Percentiles rank a stretch among this genome's conserved stretches.
phyloP scores from a whole-genome alignment of 192 early-diverging fungal species.

The Coemansia sp. region DNA sequence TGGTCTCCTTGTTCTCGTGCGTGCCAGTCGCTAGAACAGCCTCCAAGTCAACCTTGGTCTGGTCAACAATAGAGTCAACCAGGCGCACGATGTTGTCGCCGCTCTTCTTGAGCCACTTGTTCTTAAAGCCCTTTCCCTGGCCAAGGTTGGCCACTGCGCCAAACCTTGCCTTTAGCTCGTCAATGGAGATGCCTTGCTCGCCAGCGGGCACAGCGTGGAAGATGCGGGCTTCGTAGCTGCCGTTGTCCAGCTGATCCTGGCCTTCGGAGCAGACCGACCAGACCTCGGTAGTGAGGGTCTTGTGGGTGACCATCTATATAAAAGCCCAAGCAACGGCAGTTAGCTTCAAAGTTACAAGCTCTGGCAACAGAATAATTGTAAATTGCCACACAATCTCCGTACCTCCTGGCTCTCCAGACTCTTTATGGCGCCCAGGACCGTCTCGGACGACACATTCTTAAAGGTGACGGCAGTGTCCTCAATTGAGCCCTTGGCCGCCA shows the following conservation, averaged over 20 bases:
- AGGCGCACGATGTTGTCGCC: constrained; percentile 69
- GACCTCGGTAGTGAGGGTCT: constrained; percentile 71
- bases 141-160: constrained; percentile 85
- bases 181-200: constrained; percentile 76
- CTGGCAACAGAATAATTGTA: neutral
- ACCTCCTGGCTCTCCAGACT: constrained; percentile 83
- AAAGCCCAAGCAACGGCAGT: neutral
- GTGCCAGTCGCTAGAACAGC: constrained; percentile 63
- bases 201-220: constrained; percentile 84
- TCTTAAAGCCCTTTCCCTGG: constrained; percentile 92
- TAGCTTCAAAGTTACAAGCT: neutral
- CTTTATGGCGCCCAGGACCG: constrained; percentile 85
- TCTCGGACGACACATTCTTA: constrained; percentile 59
- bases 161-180: constrained; percentile 75
- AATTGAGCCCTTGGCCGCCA: constrained; percentile 72
- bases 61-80: constrained; percentile 79
- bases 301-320: constrained; percentile 73
- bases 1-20: constrained; percentile 60
- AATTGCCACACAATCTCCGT: constrained; percentile 13
- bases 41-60: constrained; percentile 74
- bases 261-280: constrained; percentile 91
- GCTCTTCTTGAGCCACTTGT: constrained; percentile 96
- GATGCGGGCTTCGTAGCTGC: constrained; percentile 91
- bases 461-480: constrained; percentile 64
- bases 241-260: constrained; percentile 74